Evolutionary conservation across 2,329 filamentous ascomycete genomes (phyloP), one percentile per base, ranked within the genome.

Genomic region (Daldinia eschscholtzii): DNA sequence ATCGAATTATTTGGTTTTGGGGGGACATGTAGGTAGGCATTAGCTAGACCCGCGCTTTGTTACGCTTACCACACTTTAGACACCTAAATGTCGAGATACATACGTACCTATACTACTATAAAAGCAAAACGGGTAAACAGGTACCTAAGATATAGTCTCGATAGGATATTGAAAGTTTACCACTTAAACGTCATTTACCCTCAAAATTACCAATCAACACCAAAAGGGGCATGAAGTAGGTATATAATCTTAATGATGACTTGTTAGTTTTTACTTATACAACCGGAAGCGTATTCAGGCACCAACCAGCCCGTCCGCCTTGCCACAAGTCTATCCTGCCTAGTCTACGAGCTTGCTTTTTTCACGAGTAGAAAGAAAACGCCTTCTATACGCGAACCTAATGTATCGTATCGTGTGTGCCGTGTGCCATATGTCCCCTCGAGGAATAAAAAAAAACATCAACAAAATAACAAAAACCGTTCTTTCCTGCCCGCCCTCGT

Each of bases 201-300:
- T 35, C 5, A 3, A 6, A 35, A 10, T 7, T 35, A 35, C 15
- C 15, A 52, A 52, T 10, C 15, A 33, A 26, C 26, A 33, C 15
- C 15, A 12, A 52, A 9, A 18, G n/a, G 7, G 15, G 13, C 26
- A 33, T 33, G 9, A 33, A 64, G 18, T 46, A 65, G 62, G 52
- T 9, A 6, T 33, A 6, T 35, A 9, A 42, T 55, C 39, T 26
- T 50, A 52, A 52, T 30, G 20, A 26, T 44, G 39, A 55, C 58
- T 61, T 39, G 55, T 46, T 26, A 12, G 44, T 30, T 30, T 61
- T 30, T 58, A 60, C 33, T 55, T 35, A 60, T 70, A 70, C 68
- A 68, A 60, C 56, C 41, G 57, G 61, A 50, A 59, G 55, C 56
- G 15, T 56, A 23, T 20, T 13, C 26, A 13, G 26, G 39, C 20